Percentiles rank a stretch among this genome's conserved stretches.
These are phyloP conservation scores for Psidium friedrichsthalianum DNA, from an alignment of 345 rosid genomes.

Conservation along the genomic window DNA sequence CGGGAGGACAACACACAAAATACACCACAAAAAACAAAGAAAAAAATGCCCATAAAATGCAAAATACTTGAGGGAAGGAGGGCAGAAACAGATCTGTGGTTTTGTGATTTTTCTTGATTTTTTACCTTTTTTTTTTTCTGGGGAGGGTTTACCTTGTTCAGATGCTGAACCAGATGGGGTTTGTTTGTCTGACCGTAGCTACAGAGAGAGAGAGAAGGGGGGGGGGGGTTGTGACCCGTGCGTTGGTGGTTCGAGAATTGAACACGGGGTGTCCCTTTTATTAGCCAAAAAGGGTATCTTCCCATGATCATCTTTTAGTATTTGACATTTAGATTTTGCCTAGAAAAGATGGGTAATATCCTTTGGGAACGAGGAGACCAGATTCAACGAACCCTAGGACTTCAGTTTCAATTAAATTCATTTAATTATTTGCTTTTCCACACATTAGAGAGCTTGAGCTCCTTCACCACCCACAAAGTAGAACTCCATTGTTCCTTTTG, in stretches of 20 bases:
- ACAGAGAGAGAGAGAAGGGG: background rate
- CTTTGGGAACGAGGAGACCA: background rate
- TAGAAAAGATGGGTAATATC: background rate
- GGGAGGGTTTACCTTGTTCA: background rate
- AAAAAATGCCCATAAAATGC: background rate
- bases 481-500: background rate
- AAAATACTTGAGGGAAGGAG: background rate
- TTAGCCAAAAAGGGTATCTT: background rate
- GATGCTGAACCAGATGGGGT: background rate
- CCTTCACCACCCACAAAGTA: background rate
- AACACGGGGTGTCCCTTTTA: background rate
- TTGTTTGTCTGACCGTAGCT: background rate
- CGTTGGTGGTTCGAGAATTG: background rate
- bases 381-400: background rate
- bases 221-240: background rate
- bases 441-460: background rate
- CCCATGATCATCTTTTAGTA: background rate
- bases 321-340: background rate
- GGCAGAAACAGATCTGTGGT: background rate
- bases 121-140: slow-evolving; percentile 8
- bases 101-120: slow-evolving; percentile 44
- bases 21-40: background rate
- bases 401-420: background rate
- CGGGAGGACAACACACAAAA: background rate
- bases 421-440: background rate